These are phyloP conservation scores for Melaleuca alternifolia DNA, from an alignment of 345 rosid species.

Conservation along the genomic window DNA sequence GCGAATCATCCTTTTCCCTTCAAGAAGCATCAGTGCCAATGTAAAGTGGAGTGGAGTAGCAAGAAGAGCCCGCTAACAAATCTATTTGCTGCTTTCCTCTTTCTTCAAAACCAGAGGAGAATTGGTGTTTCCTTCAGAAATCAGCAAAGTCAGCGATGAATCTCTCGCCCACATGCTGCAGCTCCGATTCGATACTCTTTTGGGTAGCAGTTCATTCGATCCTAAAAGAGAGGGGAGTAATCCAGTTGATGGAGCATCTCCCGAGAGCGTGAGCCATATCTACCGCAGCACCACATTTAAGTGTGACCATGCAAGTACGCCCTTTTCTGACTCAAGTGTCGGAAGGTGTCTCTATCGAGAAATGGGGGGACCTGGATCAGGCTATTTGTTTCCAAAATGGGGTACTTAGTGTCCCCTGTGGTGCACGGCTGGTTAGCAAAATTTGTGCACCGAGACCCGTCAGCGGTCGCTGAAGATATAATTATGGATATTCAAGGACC, in stretches of 20 bases:
- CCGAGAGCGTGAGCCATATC: neutral
- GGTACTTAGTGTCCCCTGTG: neutral
- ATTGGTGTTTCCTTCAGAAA: neutral
- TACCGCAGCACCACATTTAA: neutral
- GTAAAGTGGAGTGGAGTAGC: neutral
- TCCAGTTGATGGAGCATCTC: neutral
- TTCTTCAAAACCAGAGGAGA: neutral
- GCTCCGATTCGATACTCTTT: neutral
- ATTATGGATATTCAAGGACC: neutral
- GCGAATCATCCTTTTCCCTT: neutral
- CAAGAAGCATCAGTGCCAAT: neutral
- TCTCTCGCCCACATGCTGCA: neutral
- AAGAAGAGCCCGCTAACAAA: neutral
- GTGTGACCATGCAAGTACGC: neutral
- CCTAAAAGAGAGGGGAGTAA: neutral
- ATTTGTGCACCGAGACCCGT: neutral
- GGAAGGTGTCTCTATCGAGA: neutral
- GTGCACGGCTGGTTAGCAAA: neutral
- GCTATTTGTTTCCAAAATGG: too few relatives aligned
- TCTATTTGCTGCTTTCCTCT: neutral
- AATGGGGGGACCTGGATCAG: too few relatives aligned
- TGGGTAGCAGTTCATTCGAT: neutral
- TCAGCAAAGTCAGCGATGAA: neutral
- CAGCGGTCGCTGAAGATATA: neutral
- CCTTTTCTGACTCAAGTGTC: neutral